Evolutionary conservation across 192 early-diverging fungal genomes (phyloP), one percentile per base, ranked within the genome.

Genomic region (Rhizophagus clarus): DNA sequence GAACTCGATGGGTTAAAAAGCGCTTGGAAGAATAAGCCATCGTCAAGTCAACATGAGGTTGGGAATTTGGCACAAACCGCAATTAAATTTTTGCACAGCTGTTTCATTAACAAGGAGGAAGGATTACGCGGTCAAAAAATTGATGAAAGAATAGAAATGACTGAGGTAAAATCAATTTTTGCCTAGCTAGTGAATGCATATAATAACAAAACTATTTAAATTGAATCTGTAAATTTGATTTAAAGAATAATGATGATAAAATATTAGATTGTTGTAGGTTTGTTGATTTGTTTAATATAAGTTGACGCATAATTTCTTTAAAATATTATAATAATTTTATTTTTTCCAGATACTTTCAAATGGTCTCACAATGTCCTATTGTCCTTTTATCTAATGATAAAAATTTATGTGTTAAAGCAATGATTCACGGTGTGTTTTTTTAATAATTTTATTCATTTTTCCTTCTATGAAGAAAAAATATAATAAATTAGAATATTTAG

Each of bases 241-340:
- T 37, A 22, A 40, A 84, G 82, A 81, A 74, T 61, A 88, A 87
- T 45, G 90, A 91, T 51, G 90, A 91, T 62, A 75, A 80, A 31
- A 91, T 91, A 72, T 72, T 91, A 11, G 88, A 90, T 64, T 91
- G 90, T 64, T 91, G 90, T 72, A 80, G 85, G 72, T 90, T 83
- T 26, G 81, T 85, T 20, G 11, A 26, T 45, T 15, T 66, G 11
- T 31, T 47, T 42, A 15, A 14, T 45, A 26, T 31, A 14, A 45
- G n/a, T 66, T 77, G 9, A 62, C 24, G 4, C 3, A 9, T 77
- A 77, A 32, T 26, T 34, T 56, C 17, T 28, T 40, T n/a, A 9
- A 32, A 45, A 34, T 15, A 79, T 63, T 24, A 2, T 32, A 77
- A 45, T 61, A 37, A 47, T 29, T 68, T 15, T 1, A n/a, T 71